These are phyloP conservation scores for Microdochium trichocladiopsis DNA, from an alignment of 2,329 filamentous ascomycete genomes.

Conservation along the genomic window DNA sequence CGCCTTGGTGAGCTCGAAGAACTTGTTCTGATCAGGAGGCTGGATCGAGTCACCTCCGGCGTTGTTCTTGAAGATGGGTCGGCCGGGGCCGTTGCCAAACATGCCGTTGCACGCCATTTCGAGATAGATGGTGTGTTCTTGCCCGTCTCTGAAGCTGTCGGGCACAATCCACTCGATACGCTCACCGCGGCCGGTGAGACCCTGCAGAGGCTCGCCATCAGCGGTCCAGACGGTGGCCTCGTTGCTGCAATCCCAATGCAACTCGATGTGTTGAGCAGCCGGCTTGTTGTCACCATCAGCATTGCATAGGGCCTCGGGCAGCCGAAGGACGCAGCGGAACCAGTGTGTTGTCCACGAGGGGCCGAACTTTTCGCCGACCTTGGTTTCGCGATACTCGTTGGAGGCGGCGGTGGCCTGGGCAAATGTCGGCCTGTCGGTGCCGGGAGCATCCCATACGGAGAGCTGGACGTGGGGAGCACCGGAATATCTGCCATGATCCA, in stretches of 20 bases:
- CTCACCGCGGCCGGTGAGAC: slow-evolving; percentile 83
- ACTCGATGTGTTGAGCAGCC: slow-evolving; percentile 61
- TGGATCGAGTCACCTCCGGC: slow-evolving; percentile 79
- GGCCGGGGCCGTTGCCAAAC: slow-evolving; percentile 67
- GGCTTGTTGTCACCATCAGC: slow-evolving; percentile 36
- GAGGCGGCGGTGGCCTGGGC: slow-evolving; percentile 64
- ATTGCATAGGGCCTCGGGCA: slow-evolving; percentile 65
- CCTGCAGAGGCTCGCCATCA: slow-evolving; percentile 84
- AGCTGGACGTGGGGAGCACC: slow-evolving; percentile 76
- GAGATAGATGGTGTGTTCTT: slow-evolving; percentile 85
- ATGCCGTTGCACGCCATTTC: slow-evolving; percentile 99
- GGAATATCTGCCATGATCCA: slow-evolving; percentile 59
- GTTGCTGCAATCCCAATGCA: slow-evolving; percentile 93
- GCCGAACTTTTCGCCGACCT: slow-evolving; percentile 74
- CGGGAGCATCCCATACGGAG: slow-evolving; percentile 76
- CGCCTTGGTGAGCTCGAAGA: slow-evolving; percentile 68
- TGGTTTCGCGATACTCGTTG: slow-evolving; percentile 60
- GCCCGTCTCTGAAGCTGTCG: slow-evolving; percentile 72
- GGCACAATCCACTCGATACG: slow-evolving; percentile 89
- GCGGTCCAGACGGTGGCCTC: slow-evolving; percentile 93
- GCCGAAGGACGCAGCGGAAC: slow-evolving; percentile 78
- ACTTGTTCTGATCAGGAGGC: slow-evolving; percentile 77
- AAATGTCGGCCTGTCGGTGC: slow-evolving; percentile 78
- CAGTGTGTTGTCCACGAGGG: slow-evolving; percentile 97
- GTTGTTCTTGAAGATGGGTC: slow-evolving; percentile 27